Percentiles rank a stretch among this genome's conserved stretches.
Evolutionary conservation across 2,329 filamentous ascomycete genomes (phyloP).

Genomic region (Penicillium sp.): DNA sequence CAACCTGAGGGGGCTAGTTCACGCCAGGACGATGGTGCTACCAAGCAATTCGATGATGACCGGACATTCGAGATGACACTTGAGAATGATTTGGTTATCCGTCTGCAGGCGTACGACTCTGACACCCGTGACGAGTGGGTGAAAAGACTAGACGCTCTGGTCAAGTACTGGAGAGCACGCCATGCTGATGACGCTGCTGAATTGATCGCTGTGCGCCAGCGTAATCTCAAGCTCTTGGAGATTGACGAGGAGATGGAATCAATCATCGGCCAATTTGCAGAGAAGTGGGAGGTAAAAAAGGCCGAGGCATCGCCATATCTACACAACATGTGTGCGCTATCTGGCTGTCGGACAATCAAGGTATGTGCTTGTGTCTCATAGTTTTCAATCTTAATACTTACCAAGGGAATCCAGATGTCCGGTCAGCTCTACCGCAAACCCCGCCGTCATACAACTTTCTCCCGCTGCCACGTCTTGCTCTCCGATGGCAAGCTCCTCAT

Average conservation of each 20-base stretch:
- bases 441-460: slow-evolving; percentile 61
- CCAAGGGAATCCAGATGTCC: slow-evolving; percentile 47
- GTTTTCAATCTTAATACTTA: slow-evolving; percentile 2
- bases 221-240: slow-evolving; percentile 59
- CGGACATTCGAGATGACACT: slow-evolving; percentile 63
- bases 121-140: slow-evolving; percentile 63
- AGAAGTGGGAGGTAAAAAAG: slow-evolving; percentile 67
- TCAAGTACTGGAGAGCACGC: slow-evolving; percentile 63
- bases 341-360: slow-evolving; percentile 60
- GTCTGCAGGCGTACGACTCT: slow-evolving; percentile 60
- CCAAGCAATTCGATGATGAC: slow-evolving; percentile 55
- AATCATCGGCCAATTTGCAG: slow-evolving; percentile 63
- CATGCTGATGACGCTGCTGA: slow-evolving; percentile 56
- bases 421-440: slow-evolving; percentile 65
- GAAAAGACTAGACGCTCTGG: slow-evolving; percentile 54
- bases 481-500: slow-evolving; percentile 61
- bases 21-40: slow-evolving; percentile 53
- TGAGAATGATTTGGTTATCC: slow-evolving; percentile 61
- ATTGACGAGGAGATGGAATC: slow-evolving; percentile 68
- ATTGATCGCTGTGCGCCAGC: slow-evolving; percentile 56
- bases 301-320: slow-evolving; percentile 62
- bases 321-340: slow-evolving; percentile 68
- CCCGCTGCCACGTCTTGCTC: slow-evolving; percentile 60
- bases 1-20: slow-evolving; percentile 50
- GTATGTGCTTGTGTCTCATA: slow-evolving; percentile 25